Percentiles rank a stretch among this genome's conserved stretches.
Evolutionary conservation across 139 green algal genomes (phyloP).

Genomic region (Spirogloea muscicola): DNA sequence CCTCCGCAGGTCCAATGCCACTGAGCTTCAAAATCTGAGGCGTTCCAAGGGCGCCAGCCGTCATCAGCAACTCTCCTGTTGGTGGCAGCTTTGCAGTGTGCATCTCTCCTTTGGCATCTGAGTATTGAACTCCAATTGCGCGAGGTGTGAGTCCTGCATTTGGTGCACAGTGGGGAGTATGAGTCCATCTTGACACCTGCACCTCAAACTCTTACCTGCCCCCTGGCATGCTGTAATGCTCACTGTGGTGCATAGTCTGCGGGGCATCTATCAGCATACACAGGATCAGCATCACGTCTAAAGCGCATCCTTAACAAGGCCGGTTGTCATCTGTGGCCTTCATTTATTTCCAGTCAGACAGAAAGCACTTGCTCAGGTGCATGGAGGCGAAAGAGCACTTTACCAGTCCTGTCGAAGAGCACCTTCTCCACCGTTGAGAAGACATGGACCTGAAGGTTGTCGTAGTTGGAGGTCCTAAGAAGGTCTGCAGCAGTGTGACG

Average conservation of each 20-base stretch:
- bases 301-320: background rate
- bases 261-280: too few relatives aligned
- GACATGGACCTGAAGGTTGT: too few relatives aligned
- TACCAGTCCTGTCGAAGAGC: too few relatives aligned
- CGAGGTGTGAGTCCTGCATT: background rate
- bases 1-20: slow-evolving; percentile 9
- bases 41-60: slow-evolving; percentile 16
- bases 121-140: slow-evolving; percentile 10
- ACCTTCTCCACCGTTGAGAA: too few relatives aligned
- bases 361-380: background rate
- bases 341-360: background rate
- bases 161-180: background rate
- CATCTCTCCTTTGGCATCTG: background rate
- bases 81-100: slow-evolving; percentile 2
- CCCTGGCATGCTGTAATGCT: background rate
- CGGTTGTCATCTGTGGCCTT: background rate
- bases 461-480: too few relatives aligned
- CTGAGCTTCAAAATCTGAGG: slow-evolving; percentile 27
- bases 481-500: too few relatives aligned
- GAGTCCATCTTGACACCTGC: background rate
- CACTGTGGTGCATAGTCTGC: too few relatives aligned
- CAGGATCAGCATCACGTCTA: background rate
- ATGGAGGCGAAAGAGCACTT: too few relatives aligned
- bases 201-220: background rate
- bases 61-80: slow-evolving; percentile 17